A percentile compares a stretch with the other conserved stretches of the same genome.
phyloP scores from a whole-genome alignment of 1,139 yeast genomes.

The Geotrichum aggregatum region DNA sequence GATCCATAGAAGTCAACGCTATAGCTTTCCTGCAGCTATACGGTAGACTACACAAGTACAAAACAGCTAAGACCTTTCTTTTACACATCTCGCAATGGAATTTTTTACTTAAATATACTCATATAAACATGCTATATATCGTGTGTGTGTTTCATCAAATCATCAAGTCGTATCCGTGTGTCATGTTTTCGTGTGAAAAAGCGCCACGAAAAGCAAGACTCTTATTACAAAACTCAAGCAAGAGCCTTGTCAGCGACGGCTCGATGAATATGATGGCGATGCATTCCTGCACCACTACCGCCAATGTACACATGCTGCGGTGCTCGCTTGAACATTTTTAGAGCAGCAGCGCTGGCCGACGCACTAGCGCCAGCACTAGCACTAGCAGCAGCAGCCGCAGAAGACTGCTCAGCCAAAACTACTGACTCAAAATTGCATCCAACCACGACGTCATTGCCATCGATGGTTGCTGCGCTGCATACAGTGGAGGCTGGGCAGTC shows the following conservation, averaged over 20 bases:
- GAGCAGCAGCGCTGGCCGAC: constrained; percentile 12
- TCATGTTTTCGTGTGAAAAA: not conserved
- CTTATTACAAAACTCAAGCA: not conserved
- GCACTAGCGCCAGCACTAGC: too few species aligned
- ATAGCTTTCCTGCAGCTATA: too few species aligned
- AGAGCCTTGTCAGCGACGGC: not conserved
- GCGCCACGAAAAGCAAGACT: too few species aligned
- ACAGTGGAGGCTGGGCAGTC: constrained; percentile 57
- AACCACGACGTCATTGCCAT: constrained; percentile 31
- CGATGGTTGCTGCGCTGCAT: constrained; percentile 48
- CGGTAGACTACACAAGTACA: too few species aligned
- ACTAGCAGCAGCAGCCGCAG: constrained; percentile 8
- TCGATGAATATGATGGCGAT: constrained; percentile 1
- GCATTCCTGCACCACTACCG: not conserved
- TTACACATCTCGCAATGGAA: too few species aligned
- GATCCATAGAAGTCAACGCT: too few species aligned
- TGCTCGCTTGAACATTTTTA: constrained; percentile 4
- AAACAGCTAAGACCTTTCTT: too few species aligned
- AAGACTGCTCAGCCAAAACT: constrained; percentile 13
- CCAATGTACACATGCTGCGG: not conserved
- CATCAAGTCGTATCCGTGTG: not conserved
- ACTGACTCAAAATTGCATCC: constrained; percentile 27
- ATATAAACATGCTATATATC: not conserved
- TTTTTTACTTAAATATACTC: too few species aligned
- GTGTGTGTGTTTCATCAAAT: not conserved